Evolutionary conservation across 1,139 yeast species (phyloP), one percentile per base, ranked within the genome.

Genomic region (Pichia norvegensis): DNA sequence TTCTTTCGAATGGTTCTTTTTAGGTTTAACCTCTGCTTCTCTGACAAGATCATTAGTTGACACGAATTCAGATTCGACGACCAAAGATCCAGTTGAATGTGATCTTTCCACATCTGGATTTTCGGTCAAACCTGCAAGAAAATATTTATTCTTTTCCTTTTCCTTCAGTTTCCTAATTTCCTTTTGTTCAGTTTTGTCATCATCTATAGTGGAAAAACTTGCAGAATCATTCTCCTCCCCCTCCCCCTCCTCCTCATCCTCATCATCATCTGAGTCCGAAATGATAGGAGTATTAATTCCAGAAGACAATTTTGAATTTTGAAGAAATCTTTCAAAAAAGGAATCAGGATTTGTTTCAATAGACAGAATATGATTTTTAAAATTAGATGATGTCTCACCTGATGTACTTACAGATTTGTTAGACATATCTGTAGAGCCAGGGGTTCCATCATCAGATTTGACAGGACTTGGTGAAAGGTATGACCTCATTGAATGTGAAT

Each of bases 221-320:
- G 17, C 39, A 7, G 39, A 41, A 19, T 36, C 38, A 17, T 37
- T 36, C 7, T 43, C 39, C n/a, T 49, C 54, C 36, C 41, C 46
- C 20, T 47, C 51, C 14, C 33, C 38, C 7, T 43, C 39, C n/a
- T 49, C 54, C 36, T 43, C 46, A 17, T 37, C 38, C 7, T 43
- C 39, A 17, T 49, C 54, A 38, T 43, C 46, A 23, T 47, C 51
- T 3, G 53, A 49, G 23, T 46, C 48, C 11, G 55, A 52, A 14
- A 50, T 51, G 4, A 52, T 47, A 3, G 53, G 53, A 11, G 51
- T 46, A 21, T 40, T 40, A 13, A 16, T 37, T 11, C 41, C 41
- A 6, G 50, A 47, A 2, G 48, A 40, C 14, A 27, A 3, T 5
- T 46, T 40, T 8, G 37, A 14, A 21, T 45, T 45, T 14, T 33